These are phyloP conservation scores for Basidiobolus meristosporus DNA, from an alignment of 371 early-diverging fungal species.

Conservation along the genomic window DNA sequence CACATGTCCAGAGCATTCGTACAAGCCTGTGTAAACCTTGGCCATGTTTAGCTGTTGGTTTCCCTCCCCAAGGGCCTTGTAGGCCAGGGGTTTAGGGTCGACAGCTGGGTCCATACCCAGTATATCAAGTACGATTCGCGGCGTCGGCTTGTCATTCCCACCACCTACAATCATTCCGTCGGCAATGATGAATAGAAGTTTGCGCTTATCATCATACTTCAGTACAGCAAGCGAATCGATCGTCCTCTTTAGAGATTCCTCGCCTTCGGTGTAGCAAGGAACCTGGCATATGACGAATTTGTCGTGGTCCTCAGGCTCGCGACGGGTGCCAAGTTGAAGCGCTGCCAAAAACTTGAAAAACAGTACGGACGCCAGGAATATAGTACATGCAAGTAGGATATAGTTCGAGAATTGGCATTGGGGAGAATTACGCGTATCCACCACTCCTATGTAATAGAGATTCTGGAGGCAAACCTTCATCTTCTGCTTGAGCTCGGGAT, in stretches of 20 bases:
- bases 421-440: conserved; percentile 63
- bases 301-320: conserved; percentile 66
- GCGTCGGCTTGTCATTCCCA: conserved; percentile 94
- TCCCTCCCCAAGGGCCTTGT: conserved; percentile 85
- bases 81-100: conserved; percentile 81
- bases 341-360: conserved; percentile 84
- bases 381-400: conserved; percentile 56
- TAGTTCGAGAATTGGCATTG: conserved; percentile 80
- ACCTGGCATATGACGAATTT: conserved; percentile 86
- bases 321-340: conserved; percentile 51
- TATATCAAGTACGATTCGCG: conserved; percentile 89
- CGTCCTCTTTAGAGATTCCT: conserved; percentile 80
- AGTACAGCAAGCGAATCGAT: conserved; percentile 88
- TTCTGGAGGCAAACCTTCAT: conserved; percentile 54
- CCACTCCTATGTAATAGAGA: conserved; percentile 71
- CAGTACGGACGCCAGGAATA: conserved; percentile 63
- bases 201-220: conserved; percentile 87
- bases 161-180: conserved; percentile 90
- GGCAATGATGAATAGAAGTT: conserved; percentile 80
- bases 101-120: conserved; percentile 74
- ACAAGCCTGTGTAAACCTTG: conserved; percentile 94
- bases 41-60: conserved; percentile 85
- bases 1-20: conserved; percentile 72
- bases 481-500: conserved; percentile 9
- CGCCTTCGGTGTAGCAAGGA: conserved; percentile 95